phyloP scores from a whole-genome alignment of 257 asterid species.

The Nicotiana undulata region DNA sequence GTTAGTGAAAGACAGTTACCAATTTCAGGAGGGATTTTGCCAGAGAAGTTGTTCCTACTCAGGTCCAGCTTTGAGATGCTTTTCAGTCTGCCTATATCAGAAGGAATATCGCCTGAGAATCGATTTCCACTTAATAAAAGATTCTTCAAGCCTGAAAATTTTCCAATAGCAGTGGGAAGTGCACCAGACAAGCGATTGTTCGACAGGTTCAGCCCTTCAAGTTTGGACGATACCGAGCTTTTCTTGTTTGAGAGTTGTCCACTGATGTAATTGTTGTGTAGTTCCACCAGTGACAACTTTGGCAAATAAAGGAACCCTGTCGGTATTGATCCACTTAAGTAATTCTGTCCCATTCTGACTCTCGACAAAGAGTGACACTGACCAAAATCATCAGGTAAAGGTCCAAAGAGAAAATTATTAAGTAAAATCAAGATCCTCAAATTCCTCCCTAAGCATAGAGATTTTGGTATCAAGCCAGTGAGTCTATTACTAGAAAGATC shows the following conservation, averaged over 20 bases:
- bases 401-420: slow-evolving; percentile 34
- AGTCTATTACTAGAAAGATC: slow-evolving; percentile 39
- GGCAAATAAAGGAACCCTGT: slow-evolving; percentile 35
- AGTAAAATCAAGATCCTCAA: slow-evolving; percentile 30
- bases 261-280: slow-evolving; percentile 30
- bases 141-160: slow-evolving; percentile 27
- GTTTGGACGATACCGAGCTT: slow-evolving; percentile 11
- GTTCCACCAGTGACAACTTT: slow-evolving; percentile 24
- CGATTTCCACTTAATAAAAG: slow-evolving; percentile 26
- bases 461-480: slow-evolving; percentile 29
- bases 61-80: slow-evolving; percentile 29
- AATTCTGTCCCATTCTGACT: slow-evolving; percentile 38
- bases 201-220: slow-evolving; percentile 27
- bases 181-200: slow-evolving; percentile 27
- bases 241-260: slow-evolving; percentile 18
- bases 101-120: slow-evolving; percentile 28
- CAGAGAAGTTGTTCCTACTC: slow-evolving; percentile 32
- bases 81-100: slow-evolving; percentile 24
- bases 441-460: slow-evolving; percentile 26
- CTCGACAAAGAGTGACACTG: slow-evolving; percentile 21
- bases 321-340: slow-evolving; percentile 32
- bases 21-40: slow-evolving; percentile 23
- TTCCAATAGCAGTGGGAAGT: slow-evolving; percentile 30
- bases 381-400: slow-evolving; percentile 38
- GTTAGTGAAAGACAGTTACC: slow-evolving; percentile 28